Evolutionary conservation across 2,329 filamentous ascomycete genomes (phyloP).

Genomic region (Rosellinia necatrix): DNA sequence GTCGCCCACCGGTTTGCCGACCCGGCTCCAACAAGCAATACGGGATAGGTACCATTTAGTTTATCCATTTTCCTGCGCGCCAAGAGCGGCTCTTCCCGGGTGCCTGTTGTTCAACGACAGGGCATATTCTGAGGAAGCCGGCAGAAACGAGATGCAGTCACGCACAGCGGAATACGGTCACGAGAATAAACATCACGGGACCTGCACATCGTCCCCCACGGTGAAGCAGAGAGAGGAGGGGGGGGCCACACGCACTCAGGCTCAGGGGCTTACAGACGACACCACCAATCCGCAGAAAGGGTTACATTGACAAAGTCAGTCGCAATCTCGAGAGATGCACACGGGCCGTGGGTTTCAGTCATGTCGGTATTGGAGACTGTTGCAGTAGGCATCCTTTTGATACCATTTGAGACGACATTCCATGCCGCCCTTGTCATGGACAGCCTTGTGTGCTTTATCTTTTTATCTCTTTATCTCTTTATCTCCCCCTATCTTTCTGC

Average conservation of each 20-base stretch:
- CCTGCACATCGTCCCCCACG: slow-evolving; percentile 23
- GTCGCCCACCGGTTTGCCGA: too few relatives aligned
- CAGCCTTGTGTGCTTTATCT: background rate
- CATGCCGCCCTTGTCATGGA: background rate
- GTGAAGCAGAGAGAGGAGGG: slow-evolving; percentile 18
- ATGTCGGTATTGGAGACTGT: slow-evolving; percentile 20
- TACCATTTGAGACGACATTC: slow-evolving; percentile 3
- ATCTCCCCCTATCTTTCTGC: too few relatives aligned
- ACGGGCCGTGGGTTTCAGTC: slow-evolving; percentile 27
- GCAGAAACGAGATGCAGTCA: slow-evolving; percentile 35
- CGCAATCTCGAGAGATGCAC: slow-evolving; percentile 20
- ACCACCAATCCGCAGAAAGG: slow-evolving; percentile 19
- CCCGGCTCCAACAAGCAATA: background rate
- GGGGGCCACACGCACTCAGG: slow-evolving; percentile 11
- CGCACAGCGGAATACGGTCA: slow-evolving; percentile 39
- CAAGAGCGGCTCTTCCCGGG: slow-evolving; percentile 38
- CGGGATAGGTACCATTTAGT: background rate
- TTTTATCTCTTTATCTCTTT: background rate
- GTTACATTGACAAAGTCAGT: slow-evolving; percentile 29
- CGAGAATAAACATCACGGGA: slow-evolving; percentile 37
- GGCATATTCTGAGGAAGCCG: too few relatives aligned
- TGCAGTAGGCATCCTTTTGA: background rate
- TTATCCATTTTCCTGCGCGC: slow-evolving; percentile 21
- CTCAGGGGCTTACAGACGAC: slow-evolving; percentile 24
- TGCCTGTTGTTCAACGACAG: background rate